phyloP scores from a whole-genome alignment of 768 basidiomycete species.

The Holtermanniella nyarrowii region DNA sequence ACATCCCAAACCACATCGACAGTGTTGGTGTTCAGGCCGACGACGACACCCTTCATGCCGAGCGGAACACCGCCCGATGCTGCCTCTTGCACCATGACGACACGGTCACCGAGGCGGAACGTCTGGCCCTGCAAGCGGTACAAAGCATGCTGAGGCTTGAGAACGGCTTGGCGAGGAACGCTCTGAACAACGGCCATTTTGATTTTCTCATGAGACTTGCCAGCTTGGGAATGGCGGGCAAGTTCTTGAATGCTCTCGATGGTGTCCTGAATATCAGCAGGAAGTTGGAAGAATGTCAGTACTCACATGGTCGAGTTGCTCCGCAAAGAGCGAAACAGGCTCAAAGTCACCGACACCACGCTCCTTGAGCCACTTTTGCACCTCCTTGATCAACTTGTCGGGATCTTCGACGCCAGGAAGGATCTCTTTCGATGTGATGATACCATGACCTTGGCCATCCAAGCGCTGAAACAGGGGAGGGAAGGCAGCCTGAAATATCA shows the following conservation, averaged over 20 bases:
- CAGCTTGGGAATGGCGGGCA: conserved; percentile 57
- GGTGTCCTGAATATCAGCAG: conserved; percentile 49
- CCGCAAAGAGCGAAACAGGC: conserved; percentile 80
- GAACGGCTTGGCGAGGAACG: conserved; percentile 81
- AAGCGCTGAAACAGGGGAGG: conserved; percentile 72
- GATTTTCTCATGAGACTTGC: conserved; percentile 54
- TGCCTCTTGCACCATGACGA: conserved; percentile 91
- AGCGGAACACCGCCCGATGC: conserved; percentile 70
- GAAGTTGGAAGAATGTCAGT: not conserved
- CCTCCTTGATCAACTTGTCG: conserved; percentile 62
- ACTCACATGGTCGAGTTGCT: conserved; percentile 75
- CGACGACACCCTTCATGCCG: conserved; percentile 82
- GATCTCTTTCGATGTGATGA: conserved; percentile 55
- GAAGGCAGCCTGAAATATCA: conserved; percentile 52
- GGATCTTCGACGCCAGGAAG: conserved; percentile 53
- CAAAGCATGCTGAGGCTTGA: conserved; percentile 82
- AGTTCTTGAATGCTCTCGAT: conserved; percentile 67
- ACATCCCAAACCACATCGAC: conserved; percentile 97
- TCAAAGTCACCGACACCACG: conserved; percentile 86
- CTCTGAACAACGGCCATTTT: conserved; percentile 89
- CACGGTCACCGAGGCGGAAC: conserved; percentile 82
- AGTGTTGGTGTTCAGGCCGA: conserved; percentile 72
- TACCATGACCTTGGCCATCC: conserved; percentile 64
- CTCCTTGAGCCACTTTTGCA: conserved; percentile 72
- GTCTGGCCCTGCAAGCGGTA: conserved; percentile 81